Evolutionary conservation across 768 basidiomycete species (phyloP), one percentile per base, ranked within the genome.

Genomic region (Lactarius hatsudake): DNA sequence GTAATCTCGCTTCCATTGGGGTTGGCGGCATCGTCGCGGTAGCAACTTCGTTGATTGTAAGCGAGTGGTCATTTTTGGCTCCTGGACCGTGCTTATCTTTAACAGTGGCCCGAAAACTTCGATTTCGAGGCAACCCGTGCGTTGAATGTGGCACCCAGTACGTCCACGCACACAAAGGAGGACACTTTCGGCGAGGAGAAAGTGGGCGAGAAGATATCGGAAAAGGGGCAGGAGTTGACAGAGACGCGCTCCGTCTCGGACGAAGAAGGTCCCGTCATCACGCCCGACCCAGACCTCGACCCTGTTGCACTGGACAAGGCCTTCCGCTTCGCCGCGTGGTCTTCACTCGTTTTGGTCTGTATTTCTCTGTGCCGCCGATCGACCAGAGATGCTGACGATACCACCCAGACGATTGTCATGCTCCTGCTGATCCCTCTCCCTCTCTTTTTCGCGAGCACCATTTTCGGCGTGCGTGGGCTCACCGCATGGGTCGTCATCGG

Each of bases 1-100:
- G 95, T 2, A 95, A 96, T 77, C 78, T 96, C n/a, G 88, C 88
- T 1, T 87, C 93, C 2, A 91, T 96, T 70, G 89, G 85, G 32
- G 81, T 91, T 15, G 92, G 93, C 9, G 93, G 84, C 4, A 87
- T 97, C 63, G 80, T 97, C 69, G 83, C 93, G 2, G 81, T 87
- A 28, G 79, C 77, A 3, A 77, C 82, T 42, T 93, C 93, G 0
- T 75, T 86, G 56, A 79, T 94, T 28, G 89, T 89, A 73, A 65
- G 86, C 43, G 55, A 51, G 36, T 57, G 23, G 4, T 26, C 53
- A 4, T 59, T 57, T 18, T 0, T n/a, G 36, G 57, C 30, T 20
- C 40, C 60, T 55, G 59, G 57, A 40, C 45, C 26, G 1, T 43
- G 18, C 55, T 57, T 30, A 42, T 48, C 40, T 15, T 38, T 34